Evolutionary conservation across 2,329 filamentous ascomycete species (phyloP), one percentile per base, ranked within the genome.

Genomic region (Colletotrichum destructivum): DNA sequence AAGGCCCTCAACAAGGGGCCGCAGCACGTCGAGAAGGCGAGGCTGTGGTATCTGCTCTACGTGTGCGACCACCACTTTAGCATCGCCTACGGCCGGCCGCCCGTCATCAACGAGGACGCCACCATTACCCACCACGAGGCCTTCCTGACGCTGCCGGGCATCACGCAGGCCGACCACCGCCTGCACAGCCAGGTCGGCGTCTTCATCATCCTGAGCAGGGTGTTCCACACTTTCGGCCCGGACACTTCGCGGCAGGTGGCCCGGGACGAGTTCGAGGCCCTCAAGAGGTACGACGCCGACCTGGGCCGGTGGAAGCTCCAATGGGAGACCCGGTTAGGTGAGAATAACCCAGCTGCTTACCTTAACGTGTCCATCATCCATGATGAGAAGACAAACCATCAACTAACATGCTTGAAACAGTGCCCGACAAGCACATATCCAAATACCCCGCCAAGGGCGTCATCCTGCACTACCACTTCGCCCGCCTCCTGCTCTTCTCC

Each of bases 31-130:
- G 86, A 90, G 70, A 84, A 86, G 35, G 86, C 90, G 5, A 83
- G 90, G 52, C 80, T 92, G 8, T 92, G 89, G 88, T 92, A 91
- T 77, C 77, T 90, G 44, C 79, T 91, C 0, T 92, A 91, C 75
- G 88, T 91, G 1, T 91, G 89, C 75, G 90, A 92, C 75, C 90
- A 91, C 72, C 90, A 92, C 77, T 88, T 91, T 38, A 90, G 88
- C 63, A 91, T 92, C 62, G 86, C 90, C 0, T 91, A 92, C 63
- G 79, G 79, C 2, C 82, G 90, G 18, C 88, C 89, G 4, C 88
- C 89, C 0, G 87, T 91, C 12, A 89, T 90, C 23, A 84, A 87
- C 61, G 89, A 91, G 73, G 85, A 89, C 71, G 81, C 84, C 18
- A 86, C 86, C 0, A 88, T 91, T 47, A 84, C 85, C n/a, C 86